phyloP scores from a whole-genome alignment of 768 basidiomycete genomes.

The Tulasnella calospora region DNA sequence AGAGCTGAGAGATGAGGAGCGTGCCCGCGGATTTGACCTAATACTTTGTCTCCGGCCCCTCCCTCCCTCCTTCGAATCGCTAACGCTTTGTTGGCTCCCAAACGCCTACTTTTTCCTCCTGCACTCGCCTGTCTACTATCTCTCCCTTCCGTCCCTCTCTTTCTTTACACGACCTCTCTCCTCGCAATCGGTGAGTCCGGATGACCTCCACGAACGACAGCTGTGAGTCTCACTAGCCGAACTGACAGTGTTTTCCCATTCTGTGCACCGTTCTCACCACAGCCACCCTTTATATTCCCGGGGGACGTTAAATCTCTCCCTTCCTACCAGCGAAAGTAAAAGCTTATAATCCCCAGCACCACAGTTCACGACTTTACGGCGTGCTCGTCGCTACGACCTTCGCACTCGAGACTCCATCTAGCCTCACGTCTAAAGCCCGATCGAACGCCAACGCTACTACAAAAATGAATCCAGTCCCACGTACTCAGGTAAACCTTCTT shows the following conservation, averaged over 20 bases:
- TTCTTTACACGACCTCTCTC: constrained; percentile 4
- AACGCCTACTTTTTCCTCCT: constrained; percentile 2
- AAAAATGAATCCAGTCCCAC: constrained; percentile 18
- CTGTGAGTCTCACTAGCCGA: constrained; percentile 3
- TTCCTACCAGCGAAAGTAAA: constrained; percentile 1
- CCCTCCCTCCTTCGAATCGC: constrained; percentile 2
- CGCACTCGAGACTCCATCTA: constrained; percentile 22
- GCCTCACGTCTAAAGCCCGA: constrained; percentile 5
- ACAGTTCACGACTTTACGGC: constrained; percentile 20
- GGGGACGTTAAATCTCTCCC: not conserved
- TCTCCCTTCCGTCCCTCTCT: not conserved
- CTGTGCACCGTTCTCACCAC: not conserved
- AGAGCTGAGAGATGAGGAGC: constrained; percentile 2
- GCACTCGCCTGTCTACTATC: not conserved
- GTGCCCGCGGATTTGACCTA: not conserved
- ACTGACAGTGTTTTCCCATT: not conserved
- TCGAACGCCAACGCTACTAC: not conserved
- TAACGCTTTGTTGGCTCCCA: not conserved
- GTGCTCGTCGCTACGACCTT: constrained; percentile 11
- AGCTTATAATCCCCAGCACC: constrained; percentile 15
- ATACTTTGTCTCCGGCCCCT: not conserved
- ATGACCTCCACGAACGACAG: constrained; percentile 2
- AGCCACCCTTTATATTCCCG: constrained; percentile 11
- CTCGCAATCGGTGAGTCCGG: not conserved
- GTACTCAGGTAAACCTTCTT: constrained; percentile 11